Base-by-base conservation (phyloP, 108 stramenopile genomes). In the Cyclotella atomus region DNA sequence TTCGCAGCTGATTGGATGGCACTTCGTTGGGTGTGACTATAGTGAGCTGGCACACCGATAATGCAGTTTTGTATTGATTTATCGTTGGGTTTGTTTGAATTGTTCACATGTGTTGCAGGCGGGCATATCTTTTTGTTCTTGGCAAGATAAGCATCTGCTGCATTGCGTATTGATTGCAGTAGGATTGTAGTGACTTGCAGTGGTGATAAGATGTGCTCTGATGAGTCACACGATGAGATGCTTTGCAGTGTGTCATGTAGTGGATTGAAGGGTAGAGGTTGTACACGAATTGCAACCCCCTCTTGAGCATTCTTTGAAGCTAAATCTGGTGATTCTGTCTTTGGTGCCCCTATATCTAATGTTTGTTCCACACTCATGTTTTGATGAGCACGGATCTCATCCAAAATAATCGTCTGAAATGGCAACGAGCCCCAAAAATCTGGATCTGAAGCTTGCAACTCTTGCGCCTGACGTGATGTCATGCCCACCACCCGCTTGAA, bases 1-100 rank as follows among this genome's bases (percentile, higher is more conserved):
- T 77, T 85, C 14, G 81, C 83, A 16, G 89, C 91, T 12, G 73
- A 57, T 62, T 79, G 71, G 17, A 92, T 79, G 21, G 76, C 53
- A n/a, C 33, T 55, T 60, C 90, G 84, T 62, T 89, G 89, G 14
- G 62, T 65, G 17, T 85, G 79, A 10, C 75, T 77, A 69, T 86
- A 95, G 56, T 91, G 88, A 8, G 91, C 89, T 21, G 94, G 94
- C 14, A 95, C 90, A 12, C 89, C 88, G 52, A 95, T 71, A 20
- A 95, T 81, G 17, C 79, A 89, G 44, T 91, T 87, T 46, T 20
- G 34, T 55, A 85, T 54, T 41, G 3, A 23, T 12, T 14, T 21
- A 62, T 29, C 53, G 36, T 45, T n/a, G n/a, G n/a, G n/a, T n/a
- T n/a, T 28, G 24, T 70, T 25, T 60, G 30, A 29, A 28, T 45